Percentiles rank a stretch among this genome's conserved stretches.
These are phyloP conservation scores for Scheffersomyces illinoinensis DNA, from an alignment of 1,139 yeast species.

Conservation along the genomic window DNA sequence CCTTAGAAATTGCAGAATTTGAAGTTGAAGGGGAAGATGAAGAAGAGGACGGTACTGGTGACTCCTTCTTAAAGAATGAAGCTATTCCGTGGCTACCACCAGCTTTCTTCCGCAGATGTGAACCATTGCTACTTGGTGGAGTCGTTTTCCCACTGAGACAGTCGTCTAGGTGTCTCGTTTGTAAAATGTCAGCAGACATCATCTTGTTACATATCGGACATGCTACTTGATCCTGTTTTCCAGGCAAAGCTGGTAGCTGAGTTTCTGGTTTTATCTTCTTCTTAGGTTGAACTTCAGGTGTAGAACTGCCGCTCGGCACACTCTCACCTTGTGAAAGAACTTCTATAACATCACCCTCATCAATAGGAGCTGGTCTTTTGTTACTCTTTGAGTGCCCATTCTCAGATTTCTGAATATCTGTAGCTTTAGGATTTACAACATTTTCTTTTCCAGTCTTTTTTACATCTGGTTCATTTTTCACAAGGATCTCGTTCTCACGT, in stretches of 20 bases:
- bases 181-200: conserved; percentile 60
- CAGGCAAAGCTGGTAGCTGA: conserved; percentile 11
- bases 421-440: neutral
- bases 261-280: conserved; percentile 7
- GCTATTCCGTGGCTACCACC: conserved; percentile 23
- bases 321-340: neutral
- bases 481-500: conserved; percentile 2
- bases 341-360: neutral
- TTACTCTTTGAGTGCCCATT: neutral
- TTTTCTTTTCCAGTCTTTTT: neutral
- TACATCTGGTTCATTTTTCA: neutral
- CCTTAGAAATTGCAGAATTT: neutral
- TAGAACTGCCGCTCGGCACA: neutral
- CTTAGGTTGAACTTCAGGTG: conserved; percentile 5
- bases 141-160: conserved; percentile 49
- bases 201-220: conserved; percentile 72
- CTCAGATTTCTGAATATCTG: neutral
- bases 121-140: neutral
- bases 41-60: neutral
- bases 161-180: conserved; percentile 67
- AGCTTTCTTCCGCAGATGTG: conserved; percentile 4
- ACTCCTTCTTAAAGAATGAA: conserved; percentile 32
- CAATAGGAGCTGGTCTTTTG: neutral
- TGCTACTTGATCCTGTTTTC: conserved; percentile 34
- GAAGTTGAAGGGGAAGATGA: neutral